Evolutionary conservation across 106 monocot species (phyloP), one percentile per base, ranked within the genome.

Genomic region (Gastrodia elata): DNA sequence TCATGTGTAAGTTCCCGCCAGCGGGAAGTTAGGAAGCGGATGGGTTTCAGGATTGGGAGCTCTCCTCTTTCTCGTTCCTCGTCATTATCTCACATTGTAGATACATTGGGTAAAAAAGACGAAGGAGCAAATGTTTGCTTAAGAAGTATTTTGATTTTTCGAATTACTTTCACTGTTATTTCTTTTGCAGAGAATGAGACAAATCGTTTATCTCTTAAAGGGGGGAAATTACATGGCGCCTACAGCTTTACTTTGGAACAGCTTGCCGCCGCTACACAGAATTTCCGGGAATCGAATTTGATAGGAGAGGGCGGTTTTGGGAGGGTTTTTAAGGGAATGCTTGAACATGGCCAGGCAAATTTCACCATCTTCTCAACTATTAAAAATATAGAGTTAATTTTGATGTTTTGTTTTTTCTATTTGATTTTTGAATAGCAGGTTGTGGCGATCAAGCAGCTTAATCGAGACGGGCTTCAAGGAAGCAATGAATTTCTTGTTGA

Each of bases 371-470:
- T 1, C 1, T 39, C n/a, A 22, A 22, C 24, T 13, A 18, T 39
- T n/a, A 7, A 4, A 25, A 39, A 30, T 39, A 1, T 16, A 5
- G 34, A 15, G 68, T 68, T 22, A 52, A 52, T n/a, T 35, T 39
- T 69, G 25, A 69, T 69, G 26, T 6, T 40, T 69, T 69, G 2
- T 69, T 39, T 7, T 69, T 69, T 40, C 25, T 35, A 25, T 15
- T 35, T 41, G 24, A 9, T 40, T 40, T 49, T 33, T 73, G 49
- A 42, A 52, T 4, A 18, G n/a, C 25, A 83, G 83, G 72, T 76
- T 39, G 83, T 79, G 65, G 83, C 79, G 27, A 79, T 83, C 48
- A 83, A 83, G 71, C 83, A 79, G 48, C 79, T 83, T 15, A 79
- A 79, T 52, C 36, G 61, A 5, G 76, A 83, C 38, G 83, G 83